Percentiles rank a stretch among this genome's conserved stretches.
Evolutionary conservation across 2,329 filamentous ascomycete genomes (phyloP).

Genomic region (Fusarium praegraminearum): DNA sequence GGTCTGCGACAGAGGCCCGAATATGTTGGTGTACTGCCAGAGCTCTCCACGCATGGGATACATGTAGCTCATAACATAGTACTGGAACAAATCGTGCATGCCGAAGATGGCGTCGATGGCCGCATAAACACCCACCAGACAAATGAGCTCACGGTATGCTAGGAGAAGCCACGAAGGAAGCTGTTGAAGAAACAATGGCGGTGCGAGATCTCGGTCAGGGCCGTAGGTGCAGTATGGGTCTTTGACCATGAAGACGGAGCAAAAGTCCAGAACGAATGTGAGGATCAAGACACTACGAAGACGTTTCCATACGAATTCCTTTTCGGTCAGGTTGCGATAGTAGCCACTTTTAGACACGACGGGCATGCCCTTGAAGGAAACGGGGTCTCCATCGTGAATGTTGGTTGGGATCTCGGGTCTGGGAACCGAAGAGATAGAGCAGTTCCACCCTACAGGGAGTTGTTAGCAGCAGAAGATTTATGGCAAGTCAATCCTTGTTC

Average conservation of each 20-base stretch:
- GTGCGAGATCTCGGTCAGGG: constrained; percentile 51
- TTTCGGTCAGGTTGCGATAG: constrained; percentile 56
- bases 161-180: constrained; percentile 61
- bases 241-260: constrained; percentile 75
- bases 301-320: constrained; percentile 59
- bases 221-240: constrained; percentile 82
- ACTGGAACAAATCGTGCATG: constrained; percentile 69
- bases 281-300: constrained; percentile 62
- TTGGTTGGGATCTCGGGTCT: constrained; percentile 56
- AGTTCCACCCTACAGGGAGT: constrained; percentile 64
- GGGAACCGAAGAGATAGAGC: constrained; percentile 64
- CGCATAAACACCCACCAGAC: constrained; percentile 66
- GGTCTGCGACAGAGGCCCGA: constrained; percentile 67
- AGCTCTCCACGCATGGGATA: constrained; percentile 64
- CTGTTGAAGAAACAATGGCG: constrained; percentile 58
- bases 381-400: constrained; percentile 51
- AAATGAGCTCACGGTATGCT: constrained; percentile 68
- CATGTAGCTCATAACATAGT: constrained; percentile 60
- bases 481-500: background rate
- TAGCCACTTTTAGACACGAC: constrained; percentile 60
- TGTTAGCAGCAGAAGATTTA: background rate
- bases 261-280: constrained; percentile 77
- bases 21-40: constrained; percentile 66
- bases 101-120: constrained; percentile 72
- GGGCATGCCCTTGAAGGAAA: constrained; percentile 58